Evolutionary conservation across 2,329 filamentous ascomycete species (phyloP).

Genomic region (Alternaria arbusti): DNA sequence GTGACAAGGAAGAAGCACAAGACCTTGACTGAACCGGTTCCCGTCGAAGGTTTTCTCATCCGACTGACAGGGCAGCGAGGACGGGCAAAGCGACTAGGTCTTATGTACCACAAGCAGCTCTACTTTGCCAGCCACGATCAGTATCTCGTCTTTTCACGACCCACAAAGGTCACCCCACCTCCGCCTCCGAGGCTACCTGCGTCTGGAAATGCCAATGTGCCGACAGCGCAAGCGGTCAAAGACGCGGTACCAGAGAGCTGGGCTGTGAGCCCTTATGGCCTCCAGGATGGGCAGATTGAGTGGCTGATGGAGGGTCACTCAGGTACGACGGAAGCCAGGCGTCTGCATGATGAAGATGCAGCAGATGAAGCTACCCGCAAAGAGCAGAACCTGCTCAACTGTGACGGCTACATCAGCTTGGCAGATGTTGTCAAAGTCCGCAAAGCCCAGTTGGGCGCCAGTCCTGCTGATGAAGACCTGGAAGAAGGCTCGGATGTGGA

Average conservation of each 20-base stretch:
- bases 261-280: constrained; percentile 66
- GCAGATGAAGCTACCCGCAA: constrained; percentile 65
- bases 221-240: constrained; percentile 61
- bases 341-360: constrained; percentile 63
- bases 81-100: constrained; percentile 62
- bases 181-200: constrained; percentile 62
- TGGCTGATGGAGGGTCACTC: constrained; percentile 60
- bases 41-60: constrained; percentile 70
- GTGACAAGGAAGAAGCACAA: constrained; percentile 49
- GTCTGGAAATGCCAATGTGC: constrained; percentile 54
- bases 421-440: constrained; percentile 64
- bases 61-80: constrained; percentile 69
- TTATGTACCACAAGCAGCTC: constrained; percentile 68
- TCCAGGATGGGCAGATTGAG: constrained; percentile 59
- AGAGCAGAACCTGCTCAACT: constrained; percentile 62
- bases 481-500: constrained; percentile 61
- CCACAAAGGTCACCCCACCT: constrained; percentile 63
- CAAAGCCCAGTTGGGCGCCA: constrained; percentile 59
- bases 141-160: constrained; percentile 67
- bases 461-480: constrained; percentile 60
- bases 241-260: constrained; percentile 66
- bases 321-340: constrained; percentile 53
- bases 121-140: constrained; percentile 71
- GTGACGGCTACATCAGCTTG: constrained; percentile 71
- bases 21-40: constrained; percentile 63